Evolutionary conservation across 2,329 filamentous ascomycete species (phyloP), one percentile per base, ranked within the genome.

Genomic region (Diaporthe sp.): DNA sequence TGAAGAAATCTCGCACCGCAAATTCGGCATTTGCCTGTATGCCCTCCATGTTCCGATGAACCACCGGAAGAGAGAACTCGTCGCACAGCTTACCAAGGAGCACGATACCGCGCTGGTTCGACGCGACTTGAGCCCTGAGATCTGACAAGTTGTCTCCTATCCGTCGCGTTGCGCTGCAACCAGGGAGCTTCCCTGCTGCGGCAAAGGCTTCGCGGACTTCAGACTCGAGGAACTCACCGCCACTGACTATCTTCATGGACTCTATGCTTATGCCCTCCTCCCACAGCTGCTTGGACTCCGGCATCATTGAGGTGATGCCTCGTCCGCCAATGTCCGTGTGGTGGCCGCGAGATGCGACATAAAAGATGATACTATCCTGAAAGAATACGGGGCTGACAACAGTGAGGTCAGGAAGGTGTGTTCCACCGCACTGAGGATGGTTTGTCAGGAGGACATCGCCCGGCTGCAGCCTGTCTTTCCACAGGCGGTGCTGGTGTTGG

Each of bases 1-100:
- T 95, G 49, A 96, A 86, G 5, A 96, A 87, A 70, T 90, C 90
- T 12, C 93, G 89, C 0, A 97, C 94, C 28, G 91, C 92, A 2
- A 91, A 86, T 79, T 95, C 94, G 0, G 94, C 94, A 46, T 94
- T 95, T 61, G 90, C 88, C 81, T 96, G 94, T 73, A 96, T 96
- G 57, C 89, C 93, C 67, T 89, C 88, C 94, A 96, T 95, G 82
- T 95, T 95, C 79, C 93, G 92, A 77, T 94, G 91, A 0, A 96
- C 94, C 0, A 93, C 92, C 2, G 91, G 87, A 76, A 94, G 91
- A 10, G 91, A 91, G 78, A 95, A 95, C 79, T 96, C 94, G 17
- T 90, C 88, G 78, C 96, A 95, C 1, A 96, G 85, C 0, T 90
- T 88, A 39, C 88, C 89, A 77, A 96, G 95, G 31, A 95, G 86